Percentiles rank a stretch among this genome's conserved stretches.
Evolutionary conservation across 2,329 filamentous ascomycete species (phyloP).

Genomic region (Penicillium crustosum): DNA sequence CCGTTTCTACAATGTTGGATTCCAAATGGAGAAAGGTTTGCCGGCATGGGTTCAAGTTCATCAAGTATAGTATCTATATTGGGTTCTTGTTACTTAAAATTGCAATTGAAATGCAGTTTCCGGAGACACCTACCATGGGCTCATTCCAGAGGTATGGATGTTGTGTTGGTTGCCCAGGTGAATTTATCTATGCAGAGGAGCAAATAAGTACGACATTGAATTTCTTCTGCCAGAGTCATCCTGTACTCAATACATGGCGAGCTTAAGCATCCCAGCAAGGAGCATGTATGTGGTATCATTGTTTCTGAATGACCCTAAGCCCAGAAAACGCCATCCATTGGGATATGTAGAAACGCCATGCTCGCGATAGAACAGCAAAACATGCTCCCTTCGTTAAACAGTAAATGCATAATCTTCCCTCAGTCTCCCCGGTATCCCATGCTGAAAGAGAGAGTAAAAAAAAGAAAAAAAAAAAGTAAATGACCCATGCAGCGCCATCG

Average conservation of each 20-base stretch:
- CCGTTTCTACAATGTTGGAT: not conserved
- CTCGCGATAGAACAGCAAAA: constrained; percentile 23
- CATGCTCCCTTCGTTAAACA: constrained; percentile 16
- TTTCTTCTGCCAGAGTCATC: not conserved
- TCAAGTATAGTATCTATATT: not conserved
- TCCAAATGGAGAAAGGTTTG: not conserved
- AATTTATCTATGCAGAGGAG: not conserved
- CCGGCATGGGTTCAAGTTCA: not conserved
- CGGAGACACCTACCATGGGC: too few species aligned
- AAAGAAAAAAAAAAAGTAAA: constrained; percentile 11
- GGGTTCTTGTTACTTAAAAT: not conserved
- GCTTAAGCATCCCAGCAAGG: not conserved
- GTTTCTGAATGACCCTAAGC: constrained; percentile 4
- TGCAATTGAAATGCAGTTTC: not conserved
- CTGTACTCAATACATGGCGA: not conserved
- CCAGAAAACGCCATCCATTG: constrained; percentile 23
- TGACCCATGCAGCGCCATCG: constrained; percentile 1
- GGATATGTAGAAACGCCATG: constrained; percentile 27
- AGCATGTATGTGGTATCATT: constrained; percentile 5
- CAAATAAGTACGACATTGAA: not conserved
- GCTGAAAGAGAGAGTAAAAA: constrained; percentile 12
- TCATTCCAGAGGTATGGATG: not conserved
- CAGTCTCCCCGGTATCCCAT: constrained; percentile 4
- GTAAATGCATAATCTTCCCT: constrained; percentile 18
- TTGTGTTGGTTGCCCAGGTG: not conserved